phyloP scores from a whole-genome alignment of 768 basidiomycete species.

The Lepiota venenata region DNA sequence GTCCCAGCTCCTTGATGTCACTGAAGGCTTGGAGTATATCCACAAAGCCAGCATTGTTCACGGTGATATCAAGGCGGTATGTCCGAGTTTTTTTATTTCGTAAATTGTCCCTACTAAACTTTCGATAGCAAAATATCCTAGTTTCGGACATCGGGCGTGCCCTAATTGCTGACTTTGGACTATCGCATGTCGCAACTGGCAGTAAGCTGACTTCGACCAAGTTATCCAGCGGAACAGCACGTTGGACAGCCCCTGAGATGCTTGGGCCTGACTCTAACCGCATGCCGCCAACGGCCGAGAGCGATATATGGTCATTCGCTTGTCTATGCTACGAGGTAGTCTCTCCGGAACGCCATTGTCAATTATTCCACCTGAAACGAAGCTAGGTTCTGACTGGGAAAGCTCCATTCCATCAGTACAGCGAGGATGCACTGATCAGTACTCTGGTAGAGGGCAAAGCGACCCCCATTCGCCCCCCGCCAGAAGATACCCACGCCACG shows the following conservation, averaged over 20 bases:
- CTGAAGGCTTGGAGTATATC: background rate
- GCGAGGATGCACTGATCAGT: too few species aligned
- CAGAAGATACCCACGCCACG: too few species aligned
- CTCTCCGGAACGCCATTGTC: too few species aligned
- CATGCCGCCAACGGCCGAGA: too few species aligned
- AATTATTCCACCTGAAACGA: too few species aligned
- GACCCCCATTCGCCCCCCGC: too few species aligned
- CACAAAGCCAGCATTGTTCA: background rate
- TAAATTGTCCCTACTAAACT: background rate
- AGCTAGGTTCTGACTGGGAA: too few species aligned
- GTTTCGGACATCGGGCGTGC: background rate
- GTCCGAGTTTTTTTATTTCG: background rate
- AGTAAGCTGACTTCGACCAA: background rate
- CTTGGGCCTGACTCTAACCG: too few species aligned
- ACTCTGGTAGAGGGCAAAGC: too few species aligned
- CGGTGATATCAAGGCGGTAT: conserved; percentile 1
- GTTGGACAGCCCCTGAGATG: conserved; percentile 8
- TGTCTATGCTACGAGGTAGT: too few species aligned
- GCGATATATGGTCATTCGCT: too few species aligned
- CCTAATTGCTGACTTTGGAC: background rate
- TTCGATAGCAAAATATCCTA: background rate
- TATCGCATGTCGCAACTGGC: background rate
- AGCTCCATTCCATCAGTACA: too few species aligned
- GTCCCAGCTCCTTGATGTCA: background rate
- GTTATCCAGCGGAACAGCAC: background rate